A percentile compares a stretch with the other conserved stretches of the same genome.
Conservation (phyloP, 192 early-diverging fungal genomes). For the Coemansia sp. region DNA sequence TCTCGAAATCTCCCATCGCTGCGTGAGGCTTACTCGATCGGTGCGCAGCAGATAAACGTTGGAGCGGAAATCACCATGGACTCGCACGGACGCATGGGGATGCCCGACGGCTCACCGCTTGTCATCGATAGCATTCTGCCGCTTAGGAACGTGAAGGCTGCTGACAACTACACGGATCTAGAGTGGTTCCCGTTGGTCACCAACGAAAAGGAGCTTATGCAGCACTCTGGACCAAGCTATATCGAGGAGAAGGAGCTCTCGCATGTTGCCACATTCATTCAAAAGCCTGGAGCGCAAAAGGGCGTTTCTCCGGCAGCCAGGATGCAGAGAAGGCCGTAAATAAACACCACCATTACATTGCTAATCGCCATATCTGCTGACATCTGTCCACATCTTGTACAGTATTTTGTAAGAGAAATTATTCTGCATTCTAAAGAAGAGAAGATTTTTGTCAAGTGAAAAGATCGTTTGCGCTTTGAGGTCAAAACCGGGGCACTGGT, state of each 20-base stretch:
- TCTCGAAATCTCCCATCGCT: constrained; percentile 27
- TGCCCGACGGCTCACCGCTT: constrained; percentile 48
- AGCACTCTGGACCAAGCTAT: constrained; percentile 40
- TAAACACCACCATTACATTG: not conserved
- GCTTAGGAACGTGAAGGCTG: constrained; percentile 33
- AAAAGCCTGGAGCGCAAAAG: constrained; percentile 31
- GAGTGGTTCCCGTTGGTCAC: constrained; percentile 51
- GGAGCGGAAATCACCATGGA: constrained; percentile 49
- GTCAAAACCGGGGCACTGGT: too few relatives aligned
- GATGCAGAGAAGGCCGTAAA: constrained; percentile 11
- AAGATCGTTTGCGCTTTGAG: too few relatives aligned
- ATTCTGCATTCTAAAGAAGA: too few relatives aligned
- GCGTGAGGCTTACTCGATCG: constrained; percentile 16
- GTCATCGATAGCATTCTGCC: constrained; percentile 37
- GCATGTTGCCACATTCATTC: constrained; percentile 35
- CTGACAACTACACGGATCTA: constrained; percentile 48
- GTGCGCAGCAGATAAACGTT: constrained; percentile 12
- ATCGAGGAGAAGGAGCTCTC: constrained; percentile 43
- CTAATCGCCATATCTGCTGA: not conserved
- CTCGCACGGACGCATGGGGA: constrained; percentile 37
- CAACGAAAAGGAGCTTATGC: constrained; percentile 28
- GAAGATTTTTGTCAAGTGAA: too few relatives aligned
- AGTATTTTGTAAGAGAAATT: too few relatives aligned
- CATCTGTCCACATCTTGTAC: not conserved
- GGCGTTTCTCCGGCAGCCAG: constrained; percentile 8